Evolutionary conservation across 2,329 filamentous ascomycete species (phyloP), one percentile per base, ranked within the genome.

Genomic region (Lasiodiplodia hormozganensis): DNA sequence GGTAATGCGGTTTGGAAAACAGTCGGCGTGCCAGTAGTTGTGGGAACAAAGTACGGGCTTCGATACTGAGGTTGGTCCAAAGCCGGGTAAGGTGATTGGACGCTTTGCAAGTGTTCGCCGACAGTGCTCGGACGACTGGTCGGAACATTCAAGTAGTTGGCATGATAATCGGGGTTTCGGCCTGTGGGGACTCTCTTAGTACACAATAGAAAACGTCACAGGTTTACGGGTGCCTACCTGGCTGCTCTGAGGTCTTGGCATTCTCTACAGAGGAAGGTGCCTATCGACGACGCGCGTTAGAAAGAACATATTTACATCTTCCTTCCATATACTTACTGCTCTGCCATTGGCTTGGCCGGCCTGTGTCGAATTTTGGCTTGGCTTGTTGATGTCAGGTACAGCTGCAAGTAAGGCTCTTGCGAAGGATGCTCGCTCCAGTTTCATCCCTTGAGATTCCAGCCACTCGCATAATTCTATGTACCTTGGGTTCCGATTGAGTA

Each of bases 401-500:
- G 81, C 80, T 49, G 76, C 74, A 7, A 86, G 78, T 18, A 89
- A 74, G 70, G 81, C 82, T 70, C 84, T 81, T 12, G 87, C 87
- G 71, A 89, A 85, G 0, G 80, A 76, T 6, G 84, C 82, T 66
- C 86, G 80, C 70, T 88, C 84, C 40, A 89, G 78, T 38, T 75
- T 78, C 18, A 87, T 76, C 0, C 83, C 84, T 71, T 80, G 80
- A 1, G 71, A 73, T 70, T 89, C 87, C 5, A 89, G 75, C 56
- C 80, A 78, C 69, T 85, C 82, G 72, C 87, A 89, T 2, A 89
- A 75, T 62, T 85, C 81, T 69, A 84, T 82, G 70, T 88, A 89
- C 2, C 82, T 85, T 2, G 86, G 86, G 70, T 88, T 87, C 8
- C 76, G 73, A 62, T 87, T 79, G 10, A 89, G 78, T 47, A 88